Conservation (phyloP, 257 asterid species). For the Mitragyna speciosa region DNA sequence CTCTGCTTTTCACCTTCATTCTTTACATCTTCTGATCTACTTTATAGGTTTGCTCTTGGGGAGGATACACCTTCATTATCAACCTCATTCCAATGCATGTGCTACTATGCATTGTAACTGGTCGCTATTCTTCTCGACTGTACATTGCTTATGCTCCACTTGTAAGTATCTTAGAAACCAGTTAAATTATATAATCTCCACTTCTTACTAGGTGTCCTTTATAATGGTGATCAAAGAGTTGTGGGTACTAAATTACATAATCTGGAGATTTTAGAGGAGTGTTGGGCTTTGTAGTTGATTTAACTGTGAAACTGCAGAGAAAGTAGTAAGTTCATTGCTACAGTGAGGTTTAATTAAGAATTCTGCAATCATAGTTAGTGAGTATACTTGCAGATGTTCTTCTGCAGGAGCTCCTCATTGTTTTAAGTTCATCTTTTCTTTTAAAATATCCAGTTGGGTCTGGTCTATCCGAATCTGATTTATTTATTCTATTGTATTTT, state of each 20-base stretch:
- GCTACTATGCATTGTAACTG: slow-evolving; percentile 92
- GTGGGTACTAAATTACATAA: neutral
- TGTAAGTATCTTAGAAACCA: slow-evolving; percentile 52
- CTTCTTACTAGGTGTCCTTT: neutral
- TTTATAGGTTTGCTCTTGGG: slow-evolving; percentile 98
- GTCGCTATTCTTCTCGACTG: slow-evolving; percentile 93
- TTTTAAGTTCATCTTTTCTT: neutral
- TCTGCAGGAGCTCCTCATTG: neutral
- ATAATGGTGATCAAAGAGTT: neutral
- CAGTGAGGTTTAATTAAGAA: neutral
- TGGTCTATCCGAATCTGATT: neutral
- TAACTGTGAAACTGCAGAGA: neutral
- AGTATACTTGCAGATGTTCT: neutral
- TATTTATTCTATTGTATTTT: neutral
- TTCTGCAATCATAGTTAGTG: neutral
- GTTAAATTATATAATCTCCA: slow-evolving; percentile 10
- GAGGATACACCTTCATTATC: slow-evolving; percentile 98
- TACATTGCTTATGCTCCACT: slow-evolving; percentile 98
- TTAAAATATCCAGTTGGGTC: neutral
- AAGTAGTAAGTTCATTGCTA: neutral
- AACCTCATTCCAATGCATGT: slow-evolving; percentile 99
- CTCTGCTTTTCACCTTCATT: neutral
- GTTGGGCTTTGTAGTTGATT: neutral
- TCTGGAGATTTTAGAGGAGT: neutral
- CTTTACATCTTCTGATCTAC: neutral